Percentiles rank a stretch among this genome's conserved stretches.
phyloP scores from a whole-genome alignment of 73 alveolate species.

The Paramecium biaurelia region DNA sequence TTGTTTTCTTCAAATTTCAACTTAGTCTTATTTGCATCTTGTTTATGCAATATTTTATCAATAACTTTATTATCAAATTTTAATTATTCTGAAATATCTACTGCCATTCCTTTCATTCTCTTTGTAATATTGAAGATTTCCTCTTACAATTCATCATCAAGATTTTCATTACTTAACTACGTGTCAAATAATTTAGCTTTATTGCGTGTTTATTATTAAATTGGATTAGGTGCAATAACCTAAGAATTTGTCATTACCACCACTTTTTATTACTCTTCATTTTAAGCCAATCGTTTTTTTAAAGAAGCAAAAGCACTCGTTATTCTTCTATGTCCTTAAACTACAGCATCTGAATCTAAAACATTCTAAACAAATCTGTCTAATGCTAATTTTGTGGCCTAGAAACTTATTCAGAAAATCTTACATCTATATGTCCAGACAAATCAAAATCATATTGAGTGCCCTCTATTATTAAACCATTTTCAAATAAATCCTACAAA shows the following conservation, averaged over 20 bases:
- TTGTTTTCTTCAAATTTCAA: neutral
- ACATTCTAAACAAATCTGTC: neutral
- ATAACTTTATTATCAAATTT: neutral
- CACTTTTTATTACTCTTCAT: neutral
- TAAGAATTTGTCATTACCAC: neutral
- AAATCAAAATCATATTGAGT: neutral
- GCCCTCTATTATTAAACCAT: neutral
- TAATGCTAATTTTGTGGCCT: neutral
- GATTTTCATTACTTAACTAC: neutral
- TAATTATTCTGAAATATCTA: neutral
- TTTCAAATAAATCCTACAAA: neutral
- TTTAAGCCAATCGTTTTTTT: neutral
- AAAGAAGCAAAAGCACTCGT: conserved; percentile 13
- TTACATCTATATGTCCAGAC: neutral
- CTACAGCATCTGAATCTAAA: conserved; percentile 2
- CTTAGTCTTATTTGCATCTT: neutral
- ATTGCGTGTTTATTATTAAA: neutral
- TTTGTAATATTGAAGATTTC: neutral
- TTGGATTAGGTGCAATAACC: neutral
- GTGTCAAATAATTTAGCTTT: neutral
- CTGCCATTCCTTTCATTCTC: conserved; percentile 28
- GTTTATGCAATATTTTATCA: neutral
- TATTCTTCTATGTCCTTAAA: conserved; percentile 9
- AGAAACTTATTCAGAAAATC: neutral
- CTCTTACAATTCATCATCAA: neutral